phyloP scores from a whole-genome alignment of 2,329 filamentous ascomycete genomes.

The Tolypocladium tundrense region DNA sequence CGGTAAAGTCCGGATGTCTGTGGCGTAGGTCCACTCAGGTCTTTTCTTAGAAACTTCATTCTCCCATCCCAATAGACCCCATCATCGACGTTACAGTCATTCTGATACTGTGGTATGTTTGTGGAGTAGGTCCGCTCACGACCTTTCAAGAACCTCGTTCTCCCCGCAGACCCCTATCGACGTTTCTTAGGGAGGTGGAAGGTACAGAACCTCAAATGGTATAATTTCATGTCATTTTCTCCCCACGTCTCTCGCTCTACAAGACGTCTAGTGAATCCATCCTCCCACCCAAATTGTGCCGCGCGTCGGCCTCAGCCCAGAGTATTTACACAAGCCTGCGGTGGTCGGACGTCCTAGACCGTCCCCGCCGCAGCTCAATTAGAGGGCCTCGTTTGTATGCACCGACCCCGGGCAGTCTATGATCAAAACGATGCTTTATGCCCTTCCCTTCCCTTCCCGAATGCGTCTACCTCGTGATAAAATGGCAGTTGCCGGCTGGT shows the following conservation, averaged over 20 bases:
- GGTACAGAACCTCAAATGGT: background rate
- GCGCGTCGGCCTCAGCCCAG: background rate
- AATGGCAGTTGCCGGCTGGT: background rate
- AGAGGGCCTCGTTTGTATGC: background rate
- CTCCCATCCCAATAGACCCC: no score
- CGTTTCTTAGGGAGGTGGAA: no score
- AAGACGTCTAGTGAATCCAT: background rate
- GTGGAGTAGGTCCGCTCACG: no score
- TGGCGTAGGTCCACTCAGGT: no score
- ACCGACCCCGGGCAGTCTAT: conserved; percentile 4
- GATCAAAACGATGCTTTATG: conserved; percentile 3
- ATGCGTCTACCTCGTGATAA: conserved; percentile 6
- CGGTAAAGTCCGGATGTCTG: no score
- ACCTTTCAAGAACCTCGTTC: no score
- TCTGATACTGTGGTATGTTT: no score
- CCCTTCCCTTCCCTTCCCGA: background rate
- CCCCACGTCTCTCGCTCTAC: background rate
- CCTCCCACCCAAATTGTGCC: background rate
- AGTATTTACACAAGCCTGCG: conserved; percentile 6
- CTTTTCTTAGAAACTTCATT: no score
- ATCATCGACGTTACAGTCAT: no score
- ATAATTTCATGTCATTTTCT: background rate
- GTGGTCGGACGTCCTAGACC: background rate
- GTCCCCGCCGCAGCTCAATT: conserved; percentile 4
- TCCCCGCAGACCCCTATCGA: no score